Percentiles rank a stretch among this genome's conserved stretches.
Evolutionary conservation across 2,329 filamentous ascomycete species (phyloP).

Genomic region (Hymenoscyphus fructigenus): DNA sequence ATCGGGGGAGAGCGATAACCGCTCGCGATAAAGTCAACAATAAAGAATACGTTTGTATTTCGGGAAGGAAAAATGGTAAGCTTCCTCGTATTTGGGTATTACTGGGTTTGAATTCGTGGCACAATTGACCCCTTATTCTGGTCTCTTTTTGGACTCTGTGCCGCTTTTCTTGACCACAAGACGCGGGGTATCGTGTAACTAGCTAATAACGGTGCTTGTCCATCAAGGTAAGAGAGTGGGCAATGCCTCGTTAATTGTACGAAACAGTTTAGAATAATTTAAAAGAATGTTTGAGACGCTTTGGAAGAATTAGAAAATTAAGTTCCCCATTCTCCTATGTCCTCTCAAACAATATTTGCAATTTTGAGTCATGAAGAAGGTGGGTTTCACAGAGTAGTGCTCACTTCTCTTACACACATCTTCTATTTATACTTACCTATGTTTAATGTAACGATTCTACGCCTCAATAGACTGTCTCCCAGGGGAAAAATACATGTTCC

Average conservation of each 20-base stretch:
- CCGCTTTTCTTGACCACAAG: not conserved
- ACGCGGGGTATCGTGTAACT: constrained; percentile 5
- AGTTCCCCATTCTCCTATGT: too few species aligned
- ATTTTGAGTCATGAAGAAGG: too few species aligned
- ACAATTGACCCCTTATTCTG: not conserved
- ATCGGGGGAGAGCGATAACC: not conserved
- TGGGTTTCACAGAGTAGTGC: too few species aligned
- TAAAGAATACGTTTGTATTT: not conserved
- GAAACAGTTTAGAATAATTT: too few species aligned
- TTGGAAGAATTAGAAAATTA: too few species aligned
- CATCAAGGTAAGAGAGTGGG: not conserved
- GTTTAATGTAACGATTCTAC: too few species aligned
- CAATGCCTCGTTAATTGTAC: not conserved
- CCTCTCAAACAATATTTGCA: too few species aligned
- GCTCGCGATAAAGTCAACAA: not conserved
- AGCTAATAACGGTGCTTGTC: not conserved
- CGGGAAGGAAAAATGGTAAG: not conserved
- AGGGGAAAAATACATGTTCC: not conserved
- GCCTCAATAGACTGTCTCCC: too few species aligned
- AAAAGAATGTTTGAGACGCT: too few species aligned
- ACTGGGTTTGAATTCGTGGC: too few species aligned
- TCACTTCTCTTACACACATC: too few species aligned
- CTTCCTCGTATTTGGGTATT: not conserved
- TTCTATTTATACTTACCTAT: too few species aligned
- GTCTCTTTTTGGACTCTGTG: not conserved